Evolutionary conservation across 1,284 basidiomycete species (phyloP).

Genomic region (Ganoderma resinaceum): DNA sequence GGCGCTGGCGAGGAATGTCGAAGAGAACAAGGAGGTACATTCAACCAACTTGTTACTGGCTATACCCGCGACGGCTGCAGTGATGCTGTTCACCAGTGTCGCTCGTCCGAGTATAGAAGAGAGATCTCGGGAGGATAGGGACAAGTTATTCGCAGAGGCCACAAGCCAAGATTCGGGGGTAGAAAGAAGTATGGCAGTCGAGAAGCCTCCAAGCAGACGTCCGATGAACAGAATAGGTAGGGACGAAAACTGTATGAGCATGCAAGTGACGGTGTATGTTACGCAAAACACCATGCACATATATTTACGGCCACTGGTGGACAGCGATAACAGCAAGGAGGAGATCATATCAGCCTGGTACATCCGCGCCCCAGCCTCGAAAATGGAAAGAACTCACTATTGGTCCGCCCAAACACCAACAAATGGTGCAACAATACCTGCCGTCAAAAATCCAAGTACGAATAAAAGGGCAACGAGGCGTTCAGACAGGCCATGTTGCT

Average conservation of each 20-base stretch:
- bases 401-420: slow-evolving; percentile 81
- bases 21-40: slow-evolving; percentile 54
- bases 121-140: slow-evolving; percentile 62
- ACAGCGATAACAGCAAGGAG: neutral
- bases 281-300: slow-evolving; percentile 74
- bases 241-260: slow-evolving; percentile 60
- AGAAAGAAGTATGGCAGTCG: slow-evolving; percentile 78
- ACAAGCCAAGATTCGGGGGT: slow-evolving; percentile 81
- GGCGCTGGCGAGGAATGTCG: slow-evolving; percentile 73
- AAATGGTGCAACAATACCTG: slow-evolving; percentile 69
- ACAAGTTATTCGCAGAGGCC: slow-evolving; percentile 58
- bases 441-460: slow-evolving; percentile 76
- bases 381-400: slow-evolving; percentile 55
- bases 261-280: slow-evolving; percentile 65
- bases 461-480: slow-evolving; percentile 71
- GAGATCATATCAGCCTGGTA: neutral
- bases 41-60: slow-evolving; percentile 67
- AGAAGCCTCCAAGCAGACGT: slow-evolving; percentile 70
- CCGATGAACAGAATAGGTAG: slow-evolving; percentile 67
- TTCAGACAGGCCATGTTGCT: slow-evolving; percentile 71
- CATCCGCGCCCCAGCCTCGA: neutral
- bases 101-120: slow-evolving; percentile 76
- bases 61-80: slow-evolving; percentile 71
- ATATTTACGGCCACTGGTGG: slow-evolving; percentile 64
- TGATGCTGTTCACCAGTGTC: slow-evolving; percentile 74